phyloP scores from a whole-genome alignment of 495 filamentous ascomycete genomes.

The Podospora bellae-mahoneyi region DNA sequence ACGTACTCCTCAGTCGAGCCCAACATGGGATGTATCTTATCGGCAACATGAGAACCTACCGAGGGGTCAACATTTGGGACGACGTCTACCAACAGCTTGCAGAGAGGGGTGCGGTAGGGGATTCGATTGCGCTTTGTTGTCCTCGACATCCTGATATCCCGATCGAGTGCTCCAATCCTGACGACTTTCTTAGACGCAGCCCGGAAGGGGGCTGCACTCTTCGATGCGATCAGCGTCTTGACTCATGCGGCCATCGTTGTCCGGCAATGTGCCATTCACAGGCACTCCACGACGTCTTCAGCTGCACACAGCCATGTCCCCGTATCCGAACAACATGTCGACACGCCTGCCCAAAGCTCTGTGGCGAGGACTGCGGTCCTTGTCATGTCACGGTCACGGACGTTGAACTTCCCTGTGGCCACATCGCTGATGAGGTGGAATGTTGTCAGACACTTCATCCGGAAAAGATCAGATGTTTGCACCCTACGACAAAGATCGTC shows the following conservation, averaged over 20 bases:
- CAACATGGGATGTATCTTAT: conserved; percentile 84
- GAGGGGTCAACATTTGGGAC: conserved; percentile 64
- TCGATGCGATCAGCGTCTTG: conserved; percentile 57
- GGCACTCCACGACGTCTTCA: conserved; percentile 58
- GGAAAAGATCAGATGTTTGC: conserved; percentile 30
- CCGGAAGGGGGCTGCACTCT: conserved; percentile 71
- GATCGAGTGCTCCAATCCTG: conserved; percentile 55
- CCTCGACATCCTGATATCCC: conserved; percentile 60
- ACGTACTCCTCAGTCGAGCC: conserved; percentile 71
- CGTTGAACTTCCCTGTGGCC: conserved; percentile 57
- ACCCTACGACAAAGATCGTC: conserved; percentile 42
- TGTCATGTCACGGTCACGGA: conserved; percentile 16
- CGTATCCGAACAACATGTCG: conserved; percentile 54
- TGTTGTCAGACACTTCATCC: conserved; percentile 46
- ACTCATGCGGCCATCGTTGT: conserved; percentile 67
- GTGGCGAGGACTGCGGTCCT: conserved; percentile 49
- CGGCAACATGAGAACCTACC: conserved; percentile 61
- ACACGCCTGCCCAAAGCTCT: conserved; percentile 59
- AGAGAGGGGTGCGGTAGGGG: conserved; percentile 50
- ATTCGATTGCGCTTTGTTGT: conserved; percentile 56
- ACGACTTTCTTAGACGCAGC: conserved; percentile 57
- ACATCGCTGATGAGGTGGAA: conserved; percentile 42
- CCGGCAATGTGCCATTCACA: conserved; percentile 66
- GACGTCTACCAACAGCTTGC: conserved; percentile 57
- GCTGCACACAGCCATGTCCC: conserved; percentile 60